Conservation (phyloP, 1,284 basidiomycete species). For the Cutaneotrichosporon sp. region DNA sequence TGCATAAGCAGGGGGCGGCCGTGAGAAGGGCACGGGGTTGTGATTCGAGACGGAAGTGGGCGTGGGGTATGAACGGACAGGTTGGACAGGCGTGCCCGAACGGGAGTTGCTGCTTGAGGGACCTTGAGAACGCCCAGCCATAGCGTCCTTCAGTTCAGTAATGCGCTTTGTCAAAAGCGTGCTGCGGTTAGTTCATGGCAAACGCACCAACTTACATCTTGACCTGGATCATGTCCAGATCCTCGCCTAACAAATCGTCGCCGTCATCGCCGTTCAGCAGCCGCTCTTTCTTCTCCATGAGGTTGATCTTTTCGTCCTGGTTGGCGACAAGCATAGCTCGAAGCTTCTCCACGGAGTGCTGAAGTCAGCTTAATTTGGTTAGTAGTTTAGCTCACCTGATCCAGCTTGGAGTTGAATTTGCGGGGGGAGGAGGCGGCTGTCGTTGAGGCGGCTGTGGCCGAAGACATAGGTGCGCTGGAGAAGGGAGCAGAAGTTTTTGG, state of each 20-base stretch:
- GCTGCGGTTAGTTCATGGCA: conserved; percentile 13
- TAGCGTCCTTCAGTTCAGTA: conserved; percentile 33
- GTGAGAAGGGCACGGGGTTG: neutral
- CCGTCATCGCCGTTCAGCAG: conserved; percentile 8
- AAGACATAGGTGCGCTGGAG: neutral
- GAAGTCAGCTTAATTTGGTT: neutral
- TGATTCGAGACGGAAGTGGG: neutral
- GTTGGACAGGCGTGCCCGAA: conserved; percentile 1
- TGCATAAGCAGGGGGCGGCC: neutral
- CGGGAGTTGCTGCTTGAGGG: conserved; percentile 27
- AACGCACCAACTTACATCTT: conserved; percentile 25
- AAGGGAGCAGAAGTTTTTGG: too few species aligned
- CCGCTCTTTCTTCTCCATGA: conserved; percentile 23
- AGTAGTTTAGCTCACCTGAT: neutral
- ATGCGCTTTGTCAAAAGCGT: conserved; percentile 29
- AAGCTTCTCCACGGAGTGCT: conserved; percentile 29
- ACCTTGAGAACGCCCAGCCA: conserved; percentile 20
- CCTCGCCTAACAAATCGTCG: conserved; percentile 26
- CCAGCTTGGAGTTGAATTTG: neutral
- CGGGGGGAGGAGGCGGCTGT: neutral
- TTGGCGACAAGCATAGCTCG: conserved; percentile 33
- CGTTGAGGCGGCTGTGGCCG: neutral
- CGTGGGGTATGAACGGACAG: neutral
- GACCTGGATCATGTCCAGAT: conserved; percentile 33
- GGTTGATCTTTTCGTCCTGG: conserved; percentile 26